Conservation (phyloP, 1,284 basidiomycete genomes). For the Sanguinoderma infundibulare region DNA sequence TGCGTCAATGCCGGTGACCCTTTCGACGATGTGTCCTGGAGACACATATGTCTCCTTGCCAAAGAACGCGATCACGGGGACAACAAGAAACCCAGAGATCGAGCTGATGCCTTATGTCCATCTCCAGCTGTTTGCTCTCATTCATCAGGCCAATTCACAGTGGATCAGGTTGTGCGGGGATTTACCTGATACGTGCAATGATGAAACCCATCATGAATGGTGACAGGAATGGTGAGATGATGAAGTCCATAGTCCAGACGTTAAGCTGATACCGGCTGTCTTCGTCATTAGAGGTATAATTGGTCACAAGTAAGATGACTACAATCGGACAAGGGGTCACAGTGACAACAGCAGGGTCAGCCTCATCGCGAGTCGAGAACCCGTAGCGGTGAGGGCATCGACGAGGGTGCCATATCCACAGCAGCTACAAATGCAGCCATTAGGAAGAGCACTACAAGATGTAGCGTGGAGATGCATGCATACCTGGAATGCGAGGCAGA, state of each 20-base stretch:
- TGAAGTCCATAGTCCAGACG: conserved; percentile 75
- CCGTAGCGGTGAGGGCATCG: no score
- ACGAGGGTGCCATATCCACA: no score
- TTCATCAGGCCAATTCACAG: background rate
- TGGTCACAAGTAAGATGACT: conserved; percentile 42
- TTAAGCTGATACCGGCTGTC: conserved; percentile 49
- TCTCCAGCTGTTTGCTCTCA: conserved; percentile 51
- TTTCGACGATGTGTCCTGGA: background rate
- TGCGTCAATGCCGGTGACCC: background rate
- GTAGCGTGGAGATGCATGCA: no score
- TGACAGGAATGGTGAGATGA: conserved; percentile 67
- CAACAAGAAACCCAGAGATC: conserved; percentile 61
- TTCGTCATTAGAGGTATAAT: background rate
- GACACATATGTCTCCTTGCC: conserved; percentile 63
- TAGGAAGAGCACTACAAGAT: no score
- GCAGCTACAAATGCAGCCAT: no score
- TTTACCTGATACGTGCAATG: conserved; percentile 57
- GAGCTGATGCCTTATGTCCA: conserved; percentile 76
- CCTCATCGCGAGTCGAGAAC: conserved; percentile 70
- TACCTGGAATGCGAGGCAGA: no score
- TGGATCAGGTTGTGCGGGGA: background rate
- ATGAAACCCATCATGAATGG: conserved; percentile 76
- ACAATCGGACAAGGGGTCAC: conserved; percentile 78
- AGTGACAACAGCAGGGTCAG: no score
- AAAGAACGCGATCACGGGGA: conserved; percentile 59